Conservation (phyloP, 257 asterid genomes). For the Nicotiana knightiana region DNA sequence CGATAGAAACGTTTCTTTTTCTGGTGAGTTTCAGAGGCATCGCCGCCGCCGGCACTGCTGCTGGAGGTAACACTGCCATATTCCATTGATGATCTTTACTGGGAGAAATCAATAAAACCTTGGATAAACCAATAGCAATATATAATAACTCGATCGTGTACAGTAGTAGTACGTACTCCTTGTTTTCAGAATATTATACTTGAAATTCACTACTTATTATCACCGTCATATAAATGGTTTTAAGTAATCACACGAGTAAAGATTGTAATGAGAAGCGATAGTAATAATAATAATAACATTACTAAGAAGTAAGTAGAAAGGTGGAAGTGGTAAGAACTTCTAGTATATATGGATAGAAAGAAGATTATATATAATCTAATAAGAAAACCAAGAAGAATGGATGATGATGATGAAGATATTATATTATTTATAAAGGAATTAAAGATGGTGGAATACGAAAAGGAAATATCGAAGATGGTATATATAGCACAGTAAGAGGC, state of each 20-base stretch:
- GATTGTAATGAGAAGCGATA: not conserved
- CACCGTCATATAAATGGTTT: not conserved
- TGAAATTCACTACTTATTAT: not conserved
- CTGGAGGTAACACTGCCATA: slow-evolving; percentile 35
- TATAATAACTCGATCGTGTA: not conserved
- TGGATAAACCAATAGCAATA: not conserved
- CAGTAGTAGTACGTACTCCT: not conserved
- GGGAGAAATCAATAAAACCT: too few species aligned
- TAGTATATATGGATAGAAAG: too few species aligned
- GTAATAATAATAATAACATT: not conserved
- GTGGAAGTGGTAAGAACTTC: too few species aligned
- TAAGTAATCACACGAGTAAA: not conserved
- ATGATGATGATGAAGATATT: too few species aligned
- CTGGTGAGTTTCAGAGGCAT: slow-evolving; percentile 46
- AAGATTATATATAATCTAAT: not conserved
- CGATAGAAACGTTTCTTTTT: slow-evolving; percentile 80
- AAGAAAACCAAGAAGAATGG: not conserved
- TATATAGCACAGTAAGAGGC: not conserved
- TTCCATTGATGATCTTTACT: slow-evolving; percentile 41
- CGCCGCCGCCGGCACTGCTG: slow-evolving; percentile 38
- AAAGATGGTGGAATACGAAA: not conserved
- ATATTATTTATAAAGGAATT: not conserved
- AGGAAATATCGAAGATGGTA: not conserved
- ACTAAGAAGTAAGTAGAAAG: not conserved
- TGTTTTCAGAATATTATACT: too few species aligned